Evolutionary conservation across 768 basidiomycete genomes (phyloP).

Genomic region (Rhodosporidiobolus odoratus): DNA sequence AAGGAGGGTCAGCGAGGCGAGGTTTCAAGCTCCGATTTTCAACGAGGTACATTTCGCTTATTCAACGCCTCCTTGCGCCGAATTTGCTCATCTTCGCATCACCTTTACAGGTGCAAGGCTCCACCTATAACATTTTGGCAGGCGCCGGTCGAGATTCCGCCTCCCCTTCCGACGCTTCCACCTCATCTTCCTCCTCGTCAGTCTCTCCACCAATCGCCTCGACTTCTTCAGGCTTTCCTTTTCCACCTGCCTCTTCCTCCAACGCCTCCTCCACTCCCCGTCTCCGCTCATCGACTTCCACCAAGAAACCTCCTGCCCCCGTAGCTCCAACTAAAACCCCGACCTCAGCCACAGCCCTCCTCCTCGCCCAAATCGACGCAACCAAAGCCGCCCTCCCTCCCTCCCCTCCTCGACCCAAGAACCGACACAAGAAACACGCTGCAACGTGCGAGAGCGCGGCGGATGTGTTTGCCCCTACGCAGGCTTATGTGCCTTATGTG

Average conservation of each 20-base stretch:
- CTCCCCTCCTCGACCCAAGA: background rate
- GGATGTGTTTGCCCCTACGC: background rate
- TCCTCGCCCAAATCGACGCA: constrained; percentile 2
- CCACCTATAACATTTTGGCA: background rate
- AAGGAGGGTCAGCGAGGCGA: constrained; percentile 58
- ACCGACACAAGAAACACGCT: background rate
- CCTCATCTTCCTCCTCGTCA: background rate
- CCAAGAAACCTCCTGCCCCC: background rate
- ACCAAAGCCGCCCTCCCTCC: background rate
- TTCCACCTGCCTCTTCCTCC: background rate
- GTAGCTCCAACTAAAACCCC: background rate
- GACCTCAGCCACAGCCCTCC: constrained; percentile 3
- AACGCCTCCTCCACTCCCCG: background rate
- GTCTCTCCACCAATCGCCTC: background rate
- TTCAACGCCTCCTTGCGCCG: background rate
- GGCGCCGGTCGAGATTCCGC: background rate
- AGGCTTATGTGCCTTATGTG: background rate
- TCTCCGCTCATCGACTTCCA: background rate
- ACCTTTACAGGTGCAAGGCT: constrained; percentile 6
- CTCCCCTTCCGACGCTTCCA: background rate
- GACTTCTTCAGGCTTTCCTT: background rate
- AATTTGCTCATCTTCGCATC: rapidly evolving
- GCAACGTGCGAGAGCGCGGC: background rate
- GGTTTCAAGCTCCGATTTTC: constrained; percentile 50
- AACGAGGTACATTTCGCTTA: constrained; percentile 10